Evolutionary conservation across 257 asterid species (phyloP), one percentile per base, ranked within the genome.

Genomic region (Penstemon newberryi): DNA sequence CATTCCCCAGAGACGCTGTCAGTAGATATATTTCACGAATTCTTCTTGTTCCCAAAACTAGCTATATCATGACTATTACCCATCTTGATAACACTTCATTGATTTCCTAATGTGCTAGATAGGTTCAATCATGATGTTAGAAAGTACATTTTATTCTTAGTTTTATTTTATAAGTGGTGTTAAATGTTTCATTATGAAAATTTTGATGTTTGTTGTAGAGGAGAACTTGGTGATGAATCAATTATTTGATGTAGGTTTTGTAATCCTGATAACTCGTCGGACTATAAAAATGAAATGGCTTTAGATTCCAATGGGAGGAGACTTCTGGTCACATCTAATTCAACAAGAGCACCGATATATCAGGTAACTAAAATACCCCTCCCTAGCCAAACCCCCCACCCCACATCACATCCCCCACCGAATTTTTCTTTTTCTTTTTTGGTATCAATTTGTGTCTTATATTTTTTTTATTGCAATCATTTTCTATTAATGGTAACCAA

Each of bases 251-350:
- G 70, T 70, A 89, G 96, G 89, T 86, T 82, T 77, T 80, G 89
- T 75, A 75, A 75, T 72, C 84, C 80, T 60, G 84, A 78, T 69
- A 79, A 71, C 64, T 79, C 78, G 13, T 78, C 80, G 44, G 74
- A 63, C 15, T 70, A 70, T 74, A 84, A 86, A 73, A 87, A 83
- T 70, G 95, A 90, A 80, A 79, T 93, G 92, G 95, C 95, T 68
- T 80, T 93, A 75, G 90, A 93, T 81, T 90, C 87, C 42, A 82
- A 84, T 56, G 98, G 97, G 70, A 82, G 78, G 81, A 84, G 76
- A 51, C 95, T 93, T 73, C 82, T 93, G 71, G 86, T 88, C 79
- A 88, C 98, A 71, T 93, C 95, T 47, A 73, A 76, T 77, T 82
- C 91, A 78, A 76, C 49, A 62, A 82, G 82, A 74, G 89, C 97